Percentiles rank a stretch among this genome's conserved stretches.
Conservation (phyloP, 2,329 filamentous ascomycete genomes). For the Calonectria henricotiae region DNA sequence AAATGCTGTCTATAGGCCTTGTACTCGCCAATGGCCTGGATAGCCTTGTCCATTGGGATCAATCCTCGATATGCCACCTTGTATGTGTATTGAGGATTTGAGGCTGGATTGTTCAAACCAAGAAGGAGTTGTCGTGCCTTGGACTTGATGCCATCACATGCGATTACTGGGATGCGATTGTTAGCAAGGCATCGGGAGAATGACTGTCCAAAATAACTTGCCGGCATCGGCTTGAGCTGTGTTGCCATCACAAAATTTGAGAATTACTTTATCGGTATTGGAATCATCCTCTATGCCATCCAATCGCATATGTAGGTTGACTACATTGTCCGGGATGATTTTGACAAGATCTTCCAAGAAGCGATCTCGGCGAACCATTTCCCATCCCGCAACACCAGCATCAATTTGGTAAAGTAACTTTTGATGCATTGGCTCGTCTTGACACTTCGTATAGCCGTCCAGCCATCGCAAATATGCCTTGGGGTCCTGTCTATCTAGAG, state of each 20-base stretch:
- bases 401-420: slow-evolving; percentile 5
- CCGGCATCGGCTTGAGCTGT: neutral
- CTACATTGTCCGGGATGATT: neutral
- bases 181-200: neutral
- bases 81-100: slow-evolving; percentile 2
- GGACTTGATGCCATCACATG: slow-evolving; percentile 4
- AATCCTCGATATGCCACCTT: slow-evolving; percentile 2
- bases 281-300: neutral
- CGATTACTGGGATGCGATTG: neutral
- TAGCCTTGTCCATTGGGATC: neutral
- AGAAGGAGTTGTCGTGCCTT: neutral
- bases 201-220: too few relatives aligned
- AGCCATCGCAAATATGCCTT: slow-evolving; percentile 8
- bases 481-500: neutral
- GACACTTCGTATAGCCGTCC: neutral
- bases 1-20: slow-evolving; percentile 13
- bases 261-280: neutral
- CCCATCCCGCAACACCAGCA: slow-evolving; percentile 9
- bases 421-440: neutral
- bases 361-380: slow-evolving; percentile 12
- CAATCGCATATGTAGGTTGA: slow-evolving; percentile 6
- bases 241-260: neutral
- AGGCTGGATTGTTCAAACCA: neutral
- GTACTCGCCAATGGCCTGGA: slow-evolving; percentile 1
- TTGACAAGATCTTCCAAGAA: slow-evolving; percentile 22